Base-by-base conservation (phyloP, 1,284 basidiomycete species). In the Malassezia globosa region DNA sequence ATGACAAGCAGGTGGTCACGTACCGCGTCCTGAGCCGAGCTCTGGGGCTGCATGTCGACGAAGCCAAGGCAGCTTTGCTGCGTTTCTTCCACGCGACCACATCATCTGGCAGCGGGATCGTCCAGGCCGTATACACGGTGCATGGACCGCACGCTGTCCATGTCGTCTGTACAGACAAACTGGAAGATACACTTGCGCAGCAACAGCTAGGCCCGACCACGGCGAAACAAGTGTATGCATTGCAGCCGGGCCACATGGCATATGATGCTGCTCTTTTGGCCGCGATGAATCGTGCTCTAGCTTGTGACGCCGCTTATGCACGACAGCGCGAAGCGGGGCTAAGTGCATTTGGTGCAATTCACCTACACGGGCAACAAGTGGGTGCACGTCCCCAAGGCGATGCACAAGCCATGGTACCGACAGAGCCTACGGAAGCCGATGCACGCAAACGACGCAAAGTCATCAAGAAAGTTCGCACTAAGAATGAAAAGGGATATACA, bases 401-500 rank as follows among this genome's bases (percentile, higher is more conserved):
- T 10, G 18, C 27, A 22, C 14, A 21, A 22, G 29, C 27, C 21
- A 19, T 18, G n/a, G 13, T 14, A n/a, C 29, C 18, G 7, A 13
- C 3, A 7, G 25, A 24, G 16, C 24, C 26, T 11, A 7, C 24
- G 7, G 7, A 24, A n/a, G 16, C 8, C n/a, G 23, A 18, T 13
- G 4, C 56, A 2, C 51, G 51, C 19, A 66, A 66, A 48, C 54
- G 59, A 45, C 57, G 65, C 50, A 64, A 60, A 46, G 57, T 65
- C 46, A 40, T 61, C 39, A 61, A 57, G 33, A 63, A 60, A 46
- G 45, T 63, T 21, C 56, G 55, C 23, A 49, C 31, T 34, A 66
- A 61, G 42, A 59, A 68, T 50, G 64, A 64, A 31, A 61, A 58
- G 22, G 65, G 65, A 5, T 68, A 68, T 37, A 61, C 55, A n/a